Conservation (phyloP, 2,329 filamentous ascomycete genomes). For the Talaromyces islandicus region DNA sequence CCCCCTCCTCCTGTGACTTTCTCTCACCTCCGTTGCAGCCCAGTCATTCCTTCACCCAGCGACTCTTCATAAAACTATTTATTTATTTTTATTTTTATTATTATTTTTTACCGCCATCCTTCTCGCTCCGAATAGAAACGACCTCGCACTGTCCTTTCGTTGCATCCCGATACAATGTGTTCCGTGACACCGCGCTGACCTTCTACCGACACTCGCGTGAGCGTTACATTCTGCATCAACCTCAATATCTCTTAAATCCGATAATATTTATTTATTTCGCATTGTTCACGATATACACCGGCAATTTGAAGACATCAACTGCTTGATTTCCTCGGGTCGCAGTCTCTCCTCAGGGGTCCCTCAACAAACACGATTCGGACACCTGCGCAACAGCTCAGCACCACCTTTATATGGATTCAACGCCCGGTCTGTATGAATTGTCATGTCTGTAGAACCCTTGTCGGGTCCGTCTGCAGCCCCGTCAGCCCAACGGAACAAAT, state of each 20-base stretch:
- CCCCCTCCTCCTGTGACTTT: background rate
- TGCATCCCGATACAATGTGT: constrained; percentile 3
- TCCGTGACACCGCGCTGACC: background rate
- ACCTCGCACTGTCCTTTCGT: background rate
- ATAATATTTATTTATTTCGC: background rate
- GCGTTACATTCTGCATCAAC: background rate
- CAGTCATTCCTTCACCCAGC: background rate
- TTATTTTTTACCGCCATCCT: background rate
- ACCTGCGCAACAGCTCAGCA: background rate
- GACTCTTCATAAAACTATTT: background rate
- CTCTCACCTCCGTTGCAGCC: background rate
- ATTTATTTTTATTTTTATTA: no score
- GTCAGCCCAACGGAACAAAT: constrained; percentile 34
- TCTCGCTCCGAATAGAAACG: background rate
- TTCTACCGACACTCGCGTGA: constrained; percentile 5
- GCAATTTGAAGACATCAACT: background rate
- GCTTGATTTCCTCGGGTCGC: background rate
- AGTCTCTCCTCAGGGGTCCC: background rate
- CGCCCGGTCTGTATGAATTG: constrained; percentile 21
- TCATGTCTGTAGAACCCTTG: constrained; percentile 37
- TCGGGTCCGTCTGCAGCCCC: constrained; percentile 25
- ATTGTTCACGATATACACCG: background rate
- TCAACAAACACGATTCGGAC: background rate
- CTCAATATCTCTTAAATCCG: background rate
- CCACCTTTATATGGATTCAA: constrained; percentile 27